Conservation (phyloP, 108 stramenopile genomes). For the Hondaea fermentalgiana region DNA sequence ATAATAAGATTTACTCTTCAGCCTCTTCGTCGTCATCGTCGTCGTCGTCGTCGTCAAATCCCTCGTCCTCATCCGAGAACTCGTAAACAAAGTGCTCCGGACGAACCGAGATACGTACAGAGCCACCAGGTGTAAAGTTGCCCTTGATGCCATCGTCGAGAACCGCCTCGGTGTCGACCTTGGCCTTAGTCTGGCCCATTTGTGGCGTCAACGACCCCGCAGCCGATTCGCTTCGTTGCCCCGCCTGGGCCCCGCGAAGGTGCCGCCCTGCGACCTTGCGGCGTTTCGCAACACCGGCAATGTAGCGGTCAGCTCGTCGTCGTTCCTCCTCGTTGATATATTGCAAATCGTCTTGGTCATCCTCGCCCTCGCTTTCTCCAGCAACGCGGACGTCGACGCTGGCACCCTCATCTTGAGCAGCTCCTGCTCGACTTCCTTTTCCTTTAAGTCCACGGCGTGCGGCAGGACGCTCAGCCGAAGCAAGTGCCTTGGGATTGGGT, state of each 20-base stretch:
- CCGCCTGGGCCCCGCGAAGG: no score
- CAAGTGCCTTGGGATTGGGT: not conserved
- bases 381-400: not conserved
- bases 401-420: not conserved
- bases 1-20: not conserved
- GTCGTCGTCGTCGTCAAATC: not conserved
- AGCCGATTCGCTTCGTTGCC: no score
- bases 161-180: not conserved
- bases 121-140: not conserved
- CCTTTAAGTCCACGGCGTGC: not conserved
- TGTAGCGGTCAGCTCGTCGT: not conserved
- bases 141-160: not conserved
- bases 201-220: not conserved
- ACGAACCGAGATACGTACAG: not conserved
- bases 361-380: not conserved
- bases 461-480: not conserved
- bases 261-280: not conserved
- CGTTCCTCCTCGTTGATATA: not conserved
- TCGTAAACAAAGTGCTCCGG: not conserved
- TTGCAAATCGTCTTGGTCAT: not conserved
- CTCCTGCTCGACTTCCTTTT: not conserved
- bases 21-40: not conserved
- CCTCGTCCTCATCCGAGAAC: slow-evolving; percentile 8
- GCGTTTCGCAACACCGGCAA: not conserved
- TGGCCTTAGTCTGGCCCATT: not conserved